Evolutionary conservation across 2,329 filamentous ascomycete genomes (phyloP).

Genomic region (Cryphonectria carpinicola): DNA sequence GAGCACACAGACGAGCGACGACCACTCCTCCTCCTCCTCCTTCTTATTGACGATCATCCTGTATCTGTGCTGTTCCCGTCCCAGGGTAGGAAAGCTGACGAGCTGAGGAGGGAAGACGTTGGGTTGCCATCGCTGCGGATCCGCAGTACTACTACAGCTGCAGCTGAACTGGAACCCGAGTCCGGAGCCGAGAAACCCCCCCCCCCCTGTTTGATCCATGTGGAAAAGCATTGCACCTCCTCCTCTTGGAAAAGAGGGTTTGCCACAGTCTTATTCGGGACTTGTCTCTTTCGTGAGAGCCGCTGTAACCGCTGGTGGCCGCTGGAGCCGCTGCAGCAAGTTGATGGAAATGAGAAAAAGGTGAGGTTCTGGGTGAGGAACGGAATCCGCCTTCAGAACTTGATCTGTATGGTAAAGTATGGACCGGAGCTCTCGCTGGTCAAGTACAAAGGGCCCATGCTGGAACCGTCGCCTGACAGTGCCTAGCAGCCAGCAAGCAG

Average conservation of each 20-base stretch:
- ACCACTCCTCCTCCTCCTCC: no score
- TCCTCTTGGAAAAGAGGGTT: background rate
- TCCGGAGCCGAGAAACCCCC: background rate
- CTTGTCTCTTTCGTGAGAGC: background rate
- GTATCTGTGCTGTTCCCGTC: no score
- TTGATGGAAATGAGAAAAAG: background rate
- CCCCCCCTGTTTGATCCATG: background rate
- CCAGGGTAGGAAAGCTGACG: no score
- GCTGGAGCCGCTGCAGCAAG: no score
- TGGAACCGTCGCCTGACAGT: constrained; percentile 11
- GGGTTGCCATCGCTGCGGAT: constrained; percentile 19
- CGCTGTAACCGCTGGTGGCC: no score
- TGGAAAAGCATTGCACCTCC: no score
- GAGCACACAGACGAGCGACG: background rate
- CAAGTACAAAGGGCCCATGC: constrained; percentile 1
- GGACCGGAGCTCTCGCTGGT: background rate
- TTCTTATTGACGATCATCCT: no score
- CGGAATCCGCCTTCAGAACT: background rate
- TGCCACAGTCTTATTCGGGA: background rate
- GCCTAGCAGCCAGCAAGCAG: background rate
- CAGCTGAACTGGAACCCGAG: background rate
- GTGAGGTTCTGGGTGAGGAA: background rate
- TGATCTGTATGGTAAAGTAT: background rate
- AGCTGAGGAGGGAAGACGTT: background rate
- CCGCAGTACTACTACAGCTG: background rate